Conservation (phyloP, 768 basidiomycete species). For the Thelephora aurantiotincta region DNA sequence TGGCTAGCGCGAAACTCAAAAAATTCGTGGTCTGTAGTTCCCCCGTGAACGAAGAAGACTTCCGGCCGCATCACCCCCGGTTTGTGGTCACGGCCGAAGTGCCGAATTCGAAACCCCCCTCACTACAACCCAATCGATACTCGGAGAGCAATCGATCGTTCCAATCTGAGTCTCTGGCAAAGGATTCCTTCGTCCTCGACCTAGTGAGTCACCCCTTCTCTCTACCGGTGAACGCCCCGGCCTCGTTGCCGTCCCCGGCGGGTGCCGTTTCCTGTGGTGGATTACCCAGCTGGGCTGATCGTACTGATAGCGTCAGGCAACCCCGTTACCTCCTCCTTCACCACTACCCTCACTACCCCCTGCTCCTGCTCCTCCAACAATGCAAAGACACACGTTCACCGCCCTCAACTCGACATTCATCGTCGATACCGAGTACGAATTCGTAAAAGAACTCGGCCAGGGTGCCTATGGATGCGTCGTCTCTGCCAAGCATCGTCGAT, state of each 20-base stretch:
- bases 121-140: neutral
- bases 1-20: neutral
- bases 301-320: neutral
- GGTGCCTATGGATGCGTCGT: conserved; percentile 92
- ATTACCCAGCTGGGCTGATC: no score
- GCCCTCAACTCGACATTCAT: conserved; percentile 79
- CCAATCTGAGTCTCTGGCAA: neutral
- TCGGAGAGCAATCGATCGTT: neutral
- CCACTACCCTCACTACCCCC: neutral
- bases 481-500: conserved; percentile 67
- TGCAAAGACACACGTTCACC: conserved; percentile 69
- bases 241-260: neutral
- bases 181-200: neutral
- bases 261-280: no score
- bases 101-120: neutral
- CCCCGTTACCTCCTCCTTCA: neutral
- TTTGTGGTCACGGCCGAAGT: neutral
- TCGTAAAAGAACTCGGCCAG: conserved; percentile 94
- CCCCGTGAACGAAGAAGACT: neutral
- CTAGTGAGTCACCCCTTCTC: neutral
- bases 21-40: neutral
- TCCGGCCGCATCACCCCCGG: neutral
- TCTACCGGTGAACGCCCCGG: neutral
- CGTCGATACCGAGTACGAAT: conserved; percentile 82
- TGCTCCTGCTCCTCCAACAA: conserved; percentile 15